Evolutionary conservation across 176 grass and related monocot genomes (phyloP), one percentile per base, ranked within the genome.

Genomic region (Zoysia japonica): DNA sequence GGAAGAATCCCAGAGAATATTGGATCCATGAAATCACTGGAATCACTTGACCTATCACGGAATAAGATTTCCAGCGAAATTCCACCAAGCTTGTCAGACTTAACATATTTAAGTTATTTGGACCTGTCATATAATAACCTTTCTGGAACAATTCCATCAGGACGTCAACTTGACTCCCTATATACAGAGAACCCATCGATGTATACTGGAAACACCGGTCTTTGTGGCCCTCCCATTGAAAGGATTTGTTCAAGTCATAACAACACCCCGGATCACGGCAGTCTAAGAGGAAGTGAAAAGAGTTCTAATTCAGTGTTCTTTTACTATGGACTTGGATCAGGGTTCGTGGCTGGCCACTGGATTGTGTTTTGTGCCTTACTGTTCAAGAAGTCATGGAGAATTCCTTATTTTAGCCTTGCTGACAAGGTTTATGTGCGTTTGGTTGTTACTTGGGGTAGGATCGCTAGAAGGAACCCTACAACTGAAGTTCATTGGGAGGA

Each of bases 81-180:
- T 16, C 84, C 84, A 4, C 0, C 47, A 5, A 67, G 43, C 40
- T 9, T 90, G 11, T 70, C 69, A 28, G 37, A 40, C 6, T 60
- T 90, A 17, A 78, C 59, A 5, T 86, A 5, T n/a, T 20, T 90
- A n/a, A 67, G 65, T n/a, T 28, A 49, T 6, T 45, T 90, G 28
- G 78, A 90, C 2, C 36, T 90, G 4, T 90, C 88, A 0, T 86
- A 83, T 11, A 90, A 90, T 37, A 83, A 86, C 45, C 69, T 86
- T 4, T 42, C 75, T 1, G 84, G 84, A 67, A 84, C 2, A 47
- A 76, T 90, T 14, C 88, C 80, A 15, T 44, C 53, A 1, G 75
- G 84, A 49, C 9, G 61, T 1, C 88, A 90, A 50, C 61, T 90
- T 3, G 71, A 84, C 15, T 84, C 63, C 16, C n/a, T 90, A 3